Conservation (phyloP, 352 stramenopile genomes). For the Saprolegnia diclina region DNA sequence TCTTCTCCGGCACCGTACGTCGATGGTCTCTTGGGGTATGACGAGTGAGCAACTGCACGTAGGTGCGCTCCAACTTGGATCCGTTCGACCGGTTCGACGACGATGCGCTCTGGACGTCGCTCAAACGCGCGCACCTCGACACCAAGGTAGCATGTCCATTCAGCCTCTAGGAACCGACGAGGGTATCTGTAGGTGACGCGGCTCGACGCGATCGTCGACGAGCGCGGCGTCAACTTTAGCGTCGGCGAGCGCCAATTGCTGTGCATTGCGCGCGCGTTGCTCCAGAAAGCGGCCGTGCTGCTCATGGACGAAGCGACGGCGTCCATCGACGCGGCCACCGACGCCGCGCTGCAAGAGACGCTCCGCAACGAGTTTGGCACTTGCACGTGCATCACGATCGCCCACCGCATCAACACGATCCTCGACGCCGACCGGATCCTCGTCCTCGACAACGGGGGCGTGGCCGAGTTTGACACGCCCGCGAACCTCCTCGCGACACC, state of each 20-base stretch:
- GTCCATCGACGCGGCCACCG: conserved; percentile 72
- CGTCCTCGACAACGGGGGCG: conserved; percentile 74
- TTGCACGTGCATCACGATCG: conserved; percentile 89
- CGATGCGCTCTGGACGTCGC: conserved; percentile 48
- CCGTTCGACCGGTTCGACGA: conserved; percentile 78
- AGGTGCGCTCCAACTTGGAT: conserved; percentile 85
- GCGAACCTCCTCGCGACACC: conserved; percentile 46
- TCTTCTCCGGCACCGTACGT: conserved; percentile 89
- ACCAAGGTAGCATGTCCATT: conserved; percentile 49
- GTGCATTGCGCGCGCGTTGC: conserved; percentile 91
- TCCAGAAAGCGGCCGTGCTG: conserved; percentile 89
- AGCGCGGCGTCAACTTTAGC: conserved; percentile 93
- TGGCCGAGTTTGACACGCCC: conserved; percentile 82
- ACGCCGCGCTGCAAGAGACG: conserved; percentile 47
- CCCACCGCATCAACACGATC: conserved; percentile 90
- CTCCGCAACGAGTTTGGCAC: conserved; percentile 46
- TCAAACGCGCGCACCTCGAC: conserved; percentile 71
- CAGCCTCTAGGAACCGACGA: no score
- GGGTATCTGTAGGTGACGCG: conserved; percentile 32
- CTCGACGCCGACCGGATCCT: conserved; percentile 85
- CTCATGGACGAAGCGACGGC: conserved; percentile 98
- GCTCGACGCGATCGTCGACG: conserved; percentile 87
- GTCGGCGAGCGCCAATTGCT: conserved; percentile 95
- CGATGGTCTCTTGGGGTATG: no score
- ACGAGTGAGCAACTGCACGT: no score